These are phyloP conservation scores for Agrocybe pediades DNA, from an alignment of 768 basidiomycete genomes.

Conservation along the genomic window DNA sequence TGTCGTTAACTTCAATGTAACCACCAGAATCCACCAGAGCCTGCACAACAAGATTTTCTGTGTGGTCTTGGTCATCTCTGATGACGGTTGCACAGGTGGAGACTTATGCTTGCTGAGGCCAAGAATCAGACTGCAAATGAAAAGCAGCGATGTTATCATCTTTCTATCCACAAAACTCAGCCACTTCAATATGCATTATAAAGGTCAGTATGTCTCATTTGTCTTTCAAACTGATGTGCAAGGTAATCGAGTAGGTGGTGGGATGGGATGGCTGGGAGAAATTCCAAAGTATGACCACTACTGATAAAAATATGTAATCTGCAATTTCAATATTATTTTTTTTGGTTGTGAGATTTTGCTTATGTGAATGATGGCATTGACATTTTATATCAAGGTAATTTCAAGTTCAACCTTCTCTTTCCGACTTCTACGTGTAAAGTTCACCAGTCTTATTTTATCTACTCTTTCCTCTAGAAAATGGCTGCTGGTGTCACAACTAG, in stretches of 20 bases:
- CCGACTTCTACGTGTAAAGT: too few species aligned
- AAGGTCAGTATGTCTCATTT: conserved; percentile 16
- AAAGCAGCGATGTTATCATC: conserved; percentile 8
- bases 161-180: conserved; percentile 20
- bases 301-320: neutral
- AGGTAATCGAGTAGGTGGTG: conserved; percentile 1
- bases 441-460: too few species aligned
- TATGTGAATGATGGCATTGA: too few species aligned
- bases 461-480: too few species aligned
- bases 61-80: conserved; percentile 18
- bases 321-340: neutral
- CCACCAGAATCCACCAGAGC: conserved; percentile 21
- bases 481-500: too few species aligned
- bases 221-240: conserved; percentile 20
- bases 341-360: neutral
- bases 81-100: conserved; percentile 15
- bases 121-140: conserved; percentile 11
- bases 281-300: neutral
- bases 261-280: conserved; percentile 7
- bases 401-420: too few species aligned
- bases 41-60: conserved; percentile 21
- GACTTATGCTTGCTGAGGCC: conserved; percentile 19
- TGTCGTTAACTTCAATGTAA: conserved; percentile 24
- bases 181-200: conserved; percentile 24
- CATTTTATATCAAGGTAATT: too few species aligned